Evolutionary conservation across 805 yeast genomes (phyloP).

Genomic region (Dipodascopsis uninucleata): DNA sequence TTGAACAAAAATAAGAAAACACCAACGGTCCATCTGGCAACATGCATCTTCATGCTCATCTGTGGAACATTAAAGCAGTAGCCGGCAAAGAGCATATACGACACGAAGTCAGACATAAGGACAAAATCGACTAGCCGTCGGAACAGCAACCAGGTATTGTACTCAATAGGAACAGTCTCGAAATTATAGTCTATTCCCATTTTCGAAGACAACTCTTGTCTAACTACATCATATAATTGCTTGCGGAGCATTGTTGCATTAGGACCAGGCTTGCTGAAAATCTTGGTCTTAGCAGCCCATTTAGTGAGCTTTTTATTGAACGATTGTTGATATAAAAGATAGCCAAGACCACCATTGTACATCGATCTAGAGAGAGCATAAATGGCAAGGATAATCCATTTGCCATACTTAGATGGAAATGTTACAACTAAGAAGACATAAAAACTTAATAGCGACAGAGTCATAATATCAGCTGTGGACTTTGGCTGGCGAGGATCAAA

Average conservation of each 20-base stretch:
- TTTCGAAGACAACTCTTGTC: constrained; percentile 47
- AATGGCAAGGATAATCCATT: constrained; percentile 47
- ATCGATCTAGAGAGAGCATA: constrained; percentile 72
- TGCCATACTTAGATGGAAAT: constrained; percentile 33
- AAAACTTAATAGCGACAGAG: constrained; percentile 45
- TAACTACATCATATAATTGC: constrained; percentile 42
- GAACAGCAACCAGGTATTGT: constrained; percentile 78
- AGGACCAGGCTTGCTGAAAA: constrained; percentile 42
- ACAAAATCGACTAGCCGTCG: constrained; percentile 76
- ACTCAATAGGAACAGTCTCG: constrained; percentile 58
- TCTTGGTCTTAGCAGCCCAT: constrained; percentile 45
- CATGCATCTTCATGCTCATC: constrained; percentile 46
- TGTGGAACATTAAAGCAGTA: constrained; percentile 38
- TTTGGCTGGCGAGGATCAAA: constrained; percentile 73
- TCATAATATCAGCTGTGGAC: constrained; percentile 60
- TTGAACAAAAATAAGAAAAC: constrained; percentile 61
- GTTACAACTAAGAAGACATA: constrained; percentile 34
- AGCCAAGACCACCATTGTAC: constrained; percentile 79
- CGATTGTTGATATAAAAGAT: constrained; percentile 62
- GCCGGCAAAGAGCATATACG: constrained; percentile 65
- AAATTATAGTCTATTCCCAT: constrained; percentile 43
- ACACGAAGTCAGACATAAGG: constrained; percentile 77
- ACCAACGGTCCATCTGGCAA: constrained; percentile 58
- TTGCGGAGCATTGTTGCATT: constrained; percentile 17
- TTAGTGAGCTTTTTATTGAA: constrained; percentile 51